Percentiles rank a stretch among this genome's conserved stretches.
Evolutionary conservation across 2,329 filamentous ascomycete species (phyloP).

Genomic region (Phaeoacremonium minimum): DNA sequence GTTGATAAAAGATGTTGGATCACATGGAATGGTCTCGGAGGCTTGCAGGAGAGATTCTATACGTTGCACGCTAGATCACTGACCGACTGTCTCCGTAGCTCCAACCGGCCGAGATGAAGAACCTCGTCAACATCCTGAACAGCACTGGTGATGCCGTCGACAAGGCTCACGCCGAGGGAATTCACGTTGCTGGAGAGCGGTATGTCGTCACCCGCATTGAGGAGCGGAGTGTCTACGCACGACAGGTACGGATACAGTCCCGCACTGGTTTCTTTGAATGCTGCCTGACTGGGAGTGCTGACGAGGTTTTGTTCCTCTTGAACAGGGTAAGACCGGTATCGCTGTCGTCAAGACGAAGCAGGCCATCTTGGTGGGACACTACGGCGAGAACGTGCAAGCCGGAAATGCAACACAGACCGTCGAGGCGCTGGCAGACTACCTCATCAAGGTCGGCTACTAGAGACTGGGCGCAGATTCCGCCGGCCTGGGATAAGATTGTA

Average conservation of each 20-base stretch:
- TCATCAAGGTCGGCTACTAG: slow-evolving; percentile 76
- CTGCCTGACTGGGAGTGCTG: not conserved
- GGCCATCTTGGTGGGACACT: slow-evolving; percentile 84
- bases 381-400: slow-evolving; percentile 69
- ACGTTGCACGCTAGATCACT: too few relatives aligned
- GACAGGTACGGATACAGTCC: slow-evolving; percentile 61
- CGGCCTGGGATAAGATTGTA: slow-evolving; percentile 11
- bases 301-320: not conserved
- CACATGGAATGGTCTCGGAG: too few relatives aligned
- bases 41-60: too few relatives aligned
- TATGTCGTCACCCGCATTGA: slow-evolving; percentile 75
- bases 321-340: slow-evolving; percentile 71
- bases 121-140: slow-evolving; percentile 47
- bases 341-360: slow-evolving; percentile 82
- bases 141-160: slow-evolving; percentile 45
- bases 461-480: too few relatives aligned
- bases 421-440: slow-evolving; percentile 82
- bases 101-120: slow-evolving; percentile 56
- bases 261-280: not conserved
- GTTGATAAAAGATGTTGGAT: too few relatives aligned
- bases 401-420: slow-evolving; percentile 75
- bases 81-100: too few relatives aligned
- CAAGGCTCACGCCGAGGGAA: slow-evolving; percentile 66
- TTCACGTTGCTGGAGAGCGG: slow-evolving; percentile 72
- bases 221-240: slow-evolving; percentile 76